phyloP scores from a whole-genome alignment of 495 filamentous ascomycete species.

The Aspergillus steynii region DNA sequence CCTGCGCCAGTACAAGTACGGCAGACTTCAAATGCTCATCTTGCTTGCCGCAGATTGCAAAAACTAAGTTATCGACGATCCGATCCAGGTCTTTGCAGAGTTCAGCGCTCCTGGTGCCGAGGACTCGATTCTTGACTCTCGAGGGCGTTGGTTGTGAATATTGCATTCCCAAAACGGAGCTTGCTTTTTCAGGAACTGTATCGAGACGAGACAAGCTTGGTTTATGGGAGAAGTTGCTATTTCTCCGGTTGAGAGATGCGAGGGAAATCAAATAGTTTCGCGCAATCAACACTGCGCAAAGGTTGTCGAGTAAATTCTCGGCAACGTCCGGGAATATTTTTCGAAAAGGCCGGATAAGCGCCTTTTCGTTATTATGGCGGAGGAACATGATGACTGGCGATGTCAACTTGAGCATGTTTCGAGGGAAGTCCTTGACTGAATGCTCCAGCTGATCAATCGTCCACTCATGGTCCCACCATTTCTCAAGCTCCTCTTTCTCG shows the following conservation, averaged over 20 bases:
- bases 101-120: constrained; percentile 33
- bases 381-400: constrained; percentile 47
- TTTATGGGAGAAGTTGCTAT: constrained; percentile 20
- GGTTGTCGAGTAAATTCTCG: constrained; percentile 56
- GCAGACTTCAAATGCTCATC: constrained; percentile 42
- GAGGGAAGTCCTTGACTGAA: constrained; percentile 44
- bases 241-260: constrained; percentile 27
- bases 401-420: constrained; percentile 44
- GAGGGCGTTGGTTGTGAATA: constrained; percentile 29
- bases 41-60: constrained; percentile 38
- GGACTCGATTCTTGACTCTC: constrained; percentile 32
- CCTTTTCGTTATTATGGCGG: constrained; percentile 40
- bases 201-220: constrained; percentile 31
- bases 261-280: constrained; percentile 59
- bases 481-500: constrained; percentile 35
- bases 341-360: constrained; percentile 47
- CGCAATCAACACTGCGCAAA: constrained; percentile 65
- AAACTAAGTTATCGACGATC: constrained; percentile 44
- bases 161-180: constrained; percentile 37
- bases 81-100: constrained; percentile 39
- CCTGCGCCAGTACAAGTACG: constrained; percentile 43
- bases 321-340: constrained; percentile 58
- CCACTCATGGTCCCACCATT: constrained; percentile 48
- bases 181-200: constrained; percentile 39
- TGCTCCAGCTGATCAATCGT: constrained; percentile 47